Evolutionary conservation across 176 grass and related monocot genomes (phyloP).

Genomic region (Raddia guianensis): DNA sequence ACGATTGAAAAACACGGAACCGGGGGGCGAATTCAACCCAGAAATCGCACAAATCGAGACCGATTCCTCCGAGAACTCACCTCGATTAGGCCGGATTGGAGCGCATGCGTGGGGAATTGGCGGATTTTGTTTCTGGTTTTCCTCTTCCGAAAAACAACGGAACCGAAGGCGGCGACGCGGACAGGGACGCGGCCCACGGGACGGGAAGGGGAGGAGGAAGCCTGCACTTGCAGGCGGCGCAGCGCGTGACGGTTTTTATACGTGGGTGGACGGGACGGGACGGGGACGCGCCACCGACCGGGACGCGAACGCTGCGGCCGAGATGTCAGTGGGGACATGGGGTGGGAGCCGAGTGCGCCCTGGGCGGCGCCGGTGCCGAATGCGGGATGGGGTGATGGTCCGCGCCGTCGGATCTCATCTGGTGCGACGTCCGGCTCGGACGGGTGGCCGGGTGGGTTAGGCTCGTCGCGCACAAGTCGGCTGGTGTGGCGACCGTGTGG

Average conservation of each 20-base stretch:
- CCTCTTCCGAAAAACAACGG: background rate
- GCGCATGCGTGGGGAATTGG: constrained; percentile 6
- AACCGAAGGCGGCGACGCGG: constrained; percentile 20
- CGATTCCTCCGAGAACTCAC: background rate
- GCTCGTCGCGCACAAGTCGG: background rate
- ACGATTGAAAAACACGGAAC: background rate
- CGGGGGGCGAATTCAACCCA: background rate
- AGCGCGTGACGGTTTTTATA: constrained; percentile 7
- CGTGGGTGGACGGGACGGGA: background rate
- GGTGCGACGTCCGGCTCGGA: background rate
- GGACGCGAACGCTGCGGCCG: background rate
- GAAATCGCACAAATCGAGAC: background rate
- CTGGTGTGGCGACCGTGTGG: background rate
- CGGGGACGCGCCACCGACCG: constrained; percentile 19
- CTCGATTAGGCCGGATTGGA: constrained; percentile 25
- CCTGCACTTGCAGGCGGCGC: no score
- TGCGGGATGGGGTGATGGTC: constrained; percentile 5
- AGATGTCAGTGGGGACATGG: background rate
- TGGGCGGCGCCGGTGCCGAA: background rate
- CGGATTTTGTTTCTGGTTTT: background rate
- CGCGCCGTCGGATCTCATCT: background rate
- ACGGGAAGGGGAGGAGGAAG: background rate
- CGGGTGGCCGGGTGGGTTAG: background rate
- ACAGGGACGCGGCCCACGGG: background rate
- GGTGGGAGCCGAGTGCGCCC: background rate